Conservation (phyloP, 805 yeast species). For the Candida vartiovaarae region DNA sequence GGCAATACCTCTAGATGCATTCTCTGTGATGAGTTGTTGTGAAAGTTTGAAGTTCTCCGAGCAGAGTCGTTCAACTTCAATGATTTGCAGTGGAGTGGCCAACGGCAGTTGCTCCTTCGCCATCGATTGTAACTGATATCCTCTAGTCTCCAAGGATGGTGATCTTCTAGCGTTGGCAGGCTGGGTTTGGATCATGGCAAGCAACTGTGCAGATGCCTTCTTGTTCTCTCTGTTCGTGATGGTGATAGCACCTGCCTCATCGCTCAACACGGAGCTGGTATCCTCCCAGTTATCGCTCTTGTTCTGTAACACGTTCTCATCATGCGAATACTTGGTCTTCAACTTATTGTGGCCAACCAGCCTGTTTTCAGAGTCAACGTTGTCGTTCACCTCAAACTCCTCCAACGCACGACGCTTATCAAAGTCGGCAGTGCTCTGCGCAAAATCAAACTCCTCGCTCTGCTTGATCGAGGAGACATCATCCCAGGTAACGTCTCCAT, state of each 20-base stretch:
- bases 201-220: slow-evolving; percentile 5
- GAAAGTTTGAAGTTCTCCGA: slow-evolving; percentile 46
- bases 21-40: slow-evolving; percentile 45
- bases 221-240: not conserved
- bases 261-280: slow-evolving; percentile 6
- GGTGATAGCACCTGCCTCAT: slow-evolving; percentile 3
- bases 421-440: slow-evolving; percentile 70
- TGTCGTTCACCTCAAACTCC: slow-evolving; percentile 62
- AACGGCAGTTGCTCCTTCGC: slow-evolving; percentile 38
- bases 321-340: slow-evolving; percentile 50
- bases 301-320: slow-evolving; percentile 55
- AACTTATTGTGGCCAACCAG: slow-evolving; percentile 67
- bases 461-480: slow-evolving; percentile 41
- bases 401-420: slow-evolving; percentile 77
- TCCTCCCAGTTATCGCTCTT: slow-evolving; percentile 15
- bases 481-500: slow-evolving; percentile 34
- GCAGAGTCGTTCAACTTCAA: slow-evolving; percentile 63
- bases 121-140: slow-evolving; percentile 3
- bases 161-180: slow-evolving; percentile 6
- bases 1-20: slow-evolving; percentile 61
- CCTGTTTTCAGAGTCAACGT: slow-evolving; percentile 49
- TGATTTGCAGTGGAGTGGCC: slow-evolving; percentile 71
- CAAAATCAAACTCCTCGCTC: slow-evolving; percentile 75
- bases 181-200: slow-evolving; percentile 3
- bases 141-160: slow-evolving; percentile 6